phyloP scores from a whole-genome alignment of 2,329 filamentous ascomycete species.

The Shiraia sp. region DNA sequence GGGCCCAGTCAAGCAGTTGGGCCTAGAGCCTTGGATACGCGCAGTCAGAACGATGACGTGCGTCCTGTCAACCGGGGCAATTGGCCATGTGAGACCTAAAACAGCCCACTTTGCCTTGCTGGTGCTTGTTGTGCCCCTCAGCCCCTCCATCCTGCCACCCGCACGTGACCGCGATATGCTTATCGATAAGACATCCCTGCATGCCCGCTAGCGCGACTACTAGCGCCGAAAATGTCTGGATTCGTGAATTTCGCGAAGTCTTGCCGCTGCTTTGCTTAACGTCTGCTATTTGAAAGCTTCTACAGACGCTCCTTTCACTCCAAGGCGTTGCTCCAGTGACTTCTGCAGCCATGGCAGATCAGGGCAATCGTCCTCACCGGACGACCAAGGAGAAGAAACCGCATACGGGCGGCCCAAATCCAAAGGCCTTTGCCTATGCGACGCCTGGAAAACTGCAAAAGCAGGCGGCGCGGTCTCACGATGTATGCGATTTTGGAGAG shows the following conservation, averaged over 20 bases:
- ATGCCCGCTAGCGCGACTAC: slow-evolving; percentile 25
- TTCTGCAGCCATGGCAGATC: slow-evolving; percentile 60
- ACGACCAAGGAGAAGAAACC: slow-evolving; percentile 89
- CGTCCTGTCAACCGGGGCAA: too few species aligned
- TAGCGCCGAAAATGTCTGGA: slow-evolving; percentile 41
- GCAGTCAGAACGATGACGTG: slow-evolving; percentile 26
- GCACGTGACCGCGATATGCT: slow-evolving; percentile 10
- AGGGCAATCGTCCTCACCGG: slow-evolving; percentile 83
- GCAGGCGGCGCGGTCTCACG: slow-evolving; percentile 72
- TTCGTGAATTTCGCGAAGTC: slow-evolving; percentile 5
- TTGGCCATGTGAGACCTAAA: slow-evolving; percentile 1
- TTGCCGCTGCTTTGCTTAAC: slow-evolving; percentile 5
- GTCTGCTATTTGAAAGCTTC: too few species aligned
- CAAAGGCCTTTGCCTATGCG: slow-evolving; percentile 86
- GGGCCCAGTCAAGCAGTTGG: too few species aligned
- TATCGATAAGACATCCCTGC: slow-evolving; percentile 44
- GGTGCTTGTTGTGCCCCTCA: too few species aligned
- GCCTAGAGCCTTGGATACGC: slow-evolving; percentile 31
- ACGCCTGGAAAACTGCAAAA: slow-evolving; percentile 79
- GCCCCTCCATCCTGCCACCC: slow-evolving; percentile 23
- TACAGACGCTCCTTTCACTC: too few species aligned
- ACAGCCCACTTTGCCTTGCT: too few species aligned
- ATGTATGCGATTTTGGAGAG: slow-evolving; percentile 56
- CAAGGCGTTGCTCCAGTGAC: too few species aligned
- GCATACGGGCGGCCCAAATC: slow-evolving; percentile 71